Evolutionary conservation across 2,329 filamentous ascomycete genomes (phyloP), one percentile per base, ranked within the genome.

Genomic region (Didymellaceae sp.): DNA sequence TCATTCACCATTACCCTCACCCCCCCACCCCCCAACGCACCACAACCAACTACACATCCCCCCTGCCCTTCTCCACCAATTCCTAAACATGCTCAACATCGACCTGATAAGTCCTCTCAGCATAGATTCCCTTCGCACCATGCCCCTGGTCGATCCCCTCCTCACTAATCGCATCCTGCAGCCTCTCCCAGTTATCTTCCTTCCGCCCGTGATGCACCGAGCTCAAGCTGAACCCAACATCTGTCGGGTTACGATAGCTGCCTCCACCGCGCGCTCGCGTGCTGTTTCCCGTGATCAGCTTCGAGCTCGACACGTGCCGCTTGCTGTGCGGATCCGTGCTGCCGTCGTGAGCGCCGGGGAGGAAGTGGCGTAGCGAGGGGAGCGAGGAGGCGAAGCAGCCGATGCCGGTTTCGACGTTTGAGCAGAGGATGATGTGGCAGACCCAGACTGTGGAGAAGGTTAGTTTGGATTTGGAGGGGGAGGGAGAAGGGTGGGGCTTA

Each of bases 381-480:
- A 63, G 32, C 2, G 59, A 62, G 6, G 59, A 58, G 2, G 58
- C 59, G 9, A 63, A 52, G 41, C 61, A 63, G 1, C 58, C 61
- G 16, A 63, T 61, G 18, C 59, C 61, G 8, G 59, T 63, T 55
- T 63, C 61, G 32, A 63, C 54, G 33, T 63, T 63, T 7, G 61
- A 63, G 32, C 55, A 63, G 21, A 63, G 55, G 49, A 63, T 54
- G 14, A 45, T 63, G 38, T 62, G 59, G 11, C 59, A 49, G 11
- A 62, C 57, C 59, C 61, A 63, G 44, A 61, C 57, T 60, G 14
- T 8, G 26, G 5, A 28, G 26, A 9, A n/a, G 33, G 11, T 6
- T 13, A 10, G 7, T 13, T 43, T 25, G 40, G 44, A 10, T 18
- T 40, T 5, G 3, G 14, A 32, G 11, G 8, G 14, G 7, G 10